phyloP scores from a whole-genome alignment of 495 filamentous ascomycete species.

The Xylaria sp. region DNA sequence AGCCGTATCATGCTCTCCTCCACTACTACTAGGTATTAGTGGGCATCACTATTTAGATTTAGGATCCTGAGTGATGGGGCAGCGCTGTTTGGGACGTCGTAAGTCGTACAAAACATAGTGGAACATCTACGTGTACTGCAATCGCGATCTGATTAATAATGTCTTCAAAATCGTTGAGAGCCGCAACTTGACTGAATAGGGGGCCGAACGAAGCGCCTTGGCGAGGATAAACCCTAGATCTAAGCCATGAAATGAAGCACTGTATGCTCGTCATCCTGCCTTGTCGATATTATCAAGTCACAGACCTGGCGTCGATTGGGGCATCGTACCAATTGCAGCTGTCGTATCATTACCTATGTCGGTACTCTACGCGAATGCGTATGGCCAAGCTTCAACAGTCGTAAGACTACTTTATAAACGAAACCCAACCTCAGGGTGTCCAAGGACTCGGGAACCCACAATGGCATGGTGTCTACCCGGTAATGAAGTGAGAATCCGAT shows the following conservation, averaged over 20 bases:
- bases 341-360: not conserved
- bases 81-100: not conserved
- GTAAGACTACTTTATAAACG: constrained; percentile 15
- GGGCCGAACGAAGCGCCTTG: not conserved
- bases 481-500: constrained; percentile 1
- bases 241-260: not conserved
- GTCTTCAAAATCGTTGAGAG: not conserved
- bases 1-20: not conserved
- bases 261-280: not conserved
- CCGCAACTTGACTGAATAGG: not conserved
- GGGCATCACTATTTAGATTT: not conserved
- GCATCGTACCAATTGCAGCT: not conserved
- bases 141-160: constrained; percentile 1
- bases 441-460: constrained; percentile 21
- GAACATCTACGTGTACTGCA: not conserved
- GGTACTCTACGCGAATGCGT: constrained; percentile 5
- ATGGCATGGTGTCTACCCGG: constrained; percentile 22
- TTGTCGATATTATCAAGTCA: not conserved
- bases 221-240: constrained; percentile 1
- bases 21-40: not conserved
- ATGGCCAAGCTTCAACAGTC: constrained; percentile 11
- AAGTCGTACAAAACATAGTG: not conserved
- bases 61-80: not conserved
- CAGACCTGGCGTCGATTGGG: not conserved
- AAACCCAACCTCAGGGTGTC: constrained; percentile 16